These are phyloP conservation scores for Hamiltosporidium tvaerminnensis DNA, from an alignment of 371 early-diverging fungal species.

Conservation along the genomic window DNA sequence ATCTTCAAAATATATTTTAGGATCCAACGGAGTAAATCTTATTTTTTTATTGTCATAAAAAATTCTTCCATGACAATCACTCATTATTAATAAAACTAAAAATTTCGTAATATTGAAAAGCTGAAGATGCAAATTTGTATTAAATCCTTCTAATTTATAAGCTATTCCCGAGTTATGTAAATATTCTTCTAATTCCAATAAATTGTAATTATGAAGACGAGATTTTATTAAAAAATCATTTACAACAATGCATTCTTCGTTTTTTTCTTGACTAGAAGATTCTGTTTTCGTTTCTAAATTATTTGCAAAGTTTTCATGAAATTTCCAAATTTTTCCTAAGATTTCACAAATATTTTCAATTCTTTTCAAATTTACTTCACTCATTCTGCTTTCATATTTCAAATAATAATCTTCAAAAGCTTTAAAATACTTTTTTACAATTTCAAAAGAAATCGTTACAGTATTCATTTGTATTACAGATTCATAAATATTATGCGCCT, in stretches of 20 bases:
- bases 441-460: conserved; percentile 5
- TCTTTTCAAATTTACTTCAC: background rate
- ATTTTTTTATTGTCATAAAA: conserved; percentile 14
- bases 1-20: conserved; percentile 63
- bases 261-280: background rate
- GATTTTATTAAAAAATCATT: conserved; percentile 37
- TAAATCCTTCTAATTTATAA: conserved; percentile 23
- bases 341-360: background rate
- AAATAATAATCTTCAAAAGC: background rate
- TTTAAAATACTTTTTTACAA: background rate
- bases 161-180: conserved; percentile 6
- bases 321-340: background rate
- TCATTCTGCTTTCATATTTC: background rate
- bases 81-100: conserved; percentile 30
- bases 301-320: too few species aligned
- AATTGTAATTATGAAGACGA: conserved; percentile 34
- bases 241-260: conserved; percentile 23
- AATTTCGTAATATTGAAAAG: conserved; percentile 35
- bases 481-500: conserved; percentile 53
- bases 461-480: conserved; percentile 45
- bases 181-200: conserved; percentile 42
- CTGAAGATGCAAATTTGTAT: too few species aligned
- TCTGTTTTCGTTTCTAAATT: too few species aligned
- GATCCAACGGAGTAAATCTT: conserved; percentile 62
- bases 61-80: conserved; percentile 31